Conservation (phyloP, 148 eudicot genomes). For the Cornus suecica region DNA sequence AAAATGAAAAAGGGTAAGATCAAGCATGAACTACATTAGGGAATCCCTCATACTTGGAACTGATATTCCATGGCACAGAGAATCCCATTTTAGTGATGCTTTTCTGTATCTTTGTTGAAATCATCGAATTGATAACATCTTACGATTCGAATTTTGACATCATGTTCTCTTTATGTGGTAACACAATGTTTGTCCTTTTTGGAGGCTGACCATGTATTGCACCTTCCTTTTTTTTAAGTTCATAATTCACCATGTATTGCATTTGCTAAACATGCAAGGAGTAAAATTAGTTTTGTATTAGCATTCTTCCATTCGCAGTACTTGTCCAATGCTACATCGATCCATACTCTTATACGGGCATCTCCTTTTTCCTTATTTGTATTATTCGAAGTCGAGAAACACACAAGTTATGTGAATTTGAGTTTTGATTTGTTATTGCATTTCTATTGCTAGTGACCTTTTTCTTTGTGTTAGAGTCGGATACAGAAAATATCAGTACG, state of each 20-base stretch:
- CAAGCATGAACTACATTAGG: conserved; percentile 38
- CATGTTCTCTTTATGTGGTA: not conserved
- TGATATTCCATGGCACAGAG: not conserved
- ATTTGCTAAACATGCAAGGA: not conserved
- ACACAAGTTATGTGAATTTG: not conserved
- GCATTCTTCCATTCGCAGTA: not conserved
- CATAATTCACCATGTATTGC: not conserved
- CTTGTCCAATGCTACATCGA: not conserved
- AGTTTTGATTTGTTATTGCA: not conserved
- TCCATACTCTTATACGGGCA: not conserved
- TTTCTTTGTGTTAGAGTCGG: too few relatives aligned
- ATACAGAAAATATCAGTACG: too few relatives aligned
- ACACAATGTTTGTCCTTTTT: not conserved
- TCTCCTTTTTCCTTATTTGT: too few relatives aligned
- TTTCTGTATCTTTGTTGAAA: not conserved
- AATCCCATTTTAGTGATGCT: not conserved
- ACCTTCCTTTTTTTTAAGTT: too few relatives aligned
- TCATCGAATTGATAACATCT: not conserved
- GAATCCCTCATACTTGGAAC: not conserved
- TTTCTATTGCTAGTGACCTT: too few relatives aligned
- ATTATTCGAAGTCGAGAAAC: not conserved
- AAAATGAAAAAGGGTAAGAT: conserved; percentile 54
- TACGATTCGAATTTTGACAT: not conserved
- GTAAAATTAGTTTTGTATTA: not conserved
- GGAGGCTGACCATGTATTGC: not conserved